Conservation (phyloP, 192 early-diverging fungal species). For the Gonapodya sp. region DNA sequence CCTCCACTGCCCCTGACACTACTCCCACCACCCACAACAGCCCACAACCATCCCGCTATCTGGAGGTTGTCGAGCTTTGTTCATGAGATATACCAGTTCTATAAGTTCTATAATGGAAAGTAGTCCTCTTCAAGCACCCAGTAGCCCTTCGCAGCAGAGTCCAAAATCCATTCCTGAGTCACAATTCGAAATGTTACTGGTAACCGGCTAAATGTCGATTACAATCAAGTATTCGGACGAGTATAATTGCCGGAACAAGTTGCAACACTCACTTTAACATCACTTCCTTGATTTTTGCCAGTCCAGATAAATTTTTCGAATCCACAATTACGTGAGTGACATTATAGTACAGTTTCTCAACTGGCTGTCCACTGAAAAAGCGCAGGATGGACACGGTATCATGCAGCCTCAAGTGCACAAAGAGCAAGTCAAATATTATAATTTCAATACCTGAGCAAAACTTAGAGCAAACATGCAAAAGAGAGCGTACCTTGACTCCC, state of each 20-base stretch:
- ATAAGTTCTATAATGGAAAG: too few species aligned
- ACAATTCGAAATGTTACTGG: neutral
- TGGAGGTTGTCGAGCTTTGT: too few species aligned
- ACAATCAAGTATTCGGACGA: conserved; percentile 2
- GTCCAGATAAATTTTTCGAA: neutral
- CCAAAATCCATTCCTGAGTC: neutral
- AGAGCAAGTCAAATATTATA: too few species aligned
- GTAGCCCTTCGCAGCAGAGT: neutral
- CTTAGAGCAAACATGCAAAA: too few species aligned
- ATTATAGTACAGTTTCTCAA: neutral
- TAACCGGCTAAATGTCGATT: neutral
- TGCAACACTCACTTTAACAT: neutral
- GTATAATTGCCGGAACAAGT: too few species aligned
- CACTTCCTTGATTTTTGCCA: neutral
- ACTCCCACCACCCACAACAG: too few species aligned
- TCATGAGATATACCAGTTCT: too few species aligned
- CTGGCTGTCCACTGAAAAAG: neutral
- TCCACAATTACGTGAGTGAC: neutral
- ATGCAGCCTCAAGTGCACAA: neutral
- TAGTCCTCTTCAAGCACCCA: neutral
- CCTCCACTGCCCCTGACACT: too few species aligned
- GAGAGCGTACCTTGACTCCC: neutral
- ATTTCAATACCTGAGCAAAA: too few species aligned
- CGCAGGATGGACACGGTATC: neutral
- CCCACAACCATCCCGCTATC: too few species aligned